Base-by-base conservation (phyloP, 139 green algal genomes). In the Picochlorum sp. region DNA sequence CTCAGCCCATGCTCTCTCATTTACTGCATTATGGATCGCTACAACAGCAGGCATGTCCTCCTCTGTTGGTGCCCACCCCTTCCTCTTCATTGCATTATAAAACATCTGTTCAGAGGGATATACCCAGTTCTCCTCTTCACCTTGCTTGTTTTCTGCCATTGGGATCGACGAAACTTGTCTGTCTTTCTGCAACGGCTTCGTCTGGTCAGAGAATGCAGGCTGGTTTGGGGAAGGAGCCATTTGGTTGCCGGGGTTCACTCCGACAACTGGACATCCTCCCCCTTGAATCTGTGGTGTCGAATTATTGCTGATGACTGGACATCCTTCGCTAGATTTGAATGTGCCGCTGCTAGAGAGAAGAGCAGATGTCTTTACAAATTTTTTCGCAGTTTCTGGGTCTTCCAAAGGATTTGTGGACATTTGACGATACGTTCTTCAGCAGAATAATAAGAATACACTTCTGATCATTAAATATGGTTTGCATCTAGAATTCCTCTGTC, bases 11-110 rank as follows among this genome's bases (percentile, higher is more conserved):
- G 85, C 90, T 6, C 84, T 77, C 79, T 97, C 91, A 69, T 97
- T 97, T 41, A 97, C 91, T 1, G 77, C 76, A 71, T 97, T 97
- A 80, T 97, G 91, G 30, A 97, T 97, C 52, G 74, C 72, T 45
- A 97, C 88, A 51, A 97, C 90, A 3, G 72, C 82, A 1, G 56
- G 45, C 89, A 96, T 96, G 80, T 96, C 89, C 1, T 82, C 58
- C 23, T 79, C 74, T 5, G 65, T 59, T 4, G 89, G 88, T 6
- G 81, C 59, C 89, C 89, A 96, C 7, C 89, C 89, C 83, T 97
- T 97, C 9, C 87, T 73, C 69, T 76, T 76, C 88, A 97, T 97
- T 1, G 90, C 90, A 49, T 92, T 86, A 78, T 79, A 96, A 65
- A 97, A 97, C 85, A 95, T 93, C 69, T 92, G 74, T 74, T 93